Percentiles rank a stretch among this genome's conserved stretches.
Evolutionary conservation across 345 rosid genomes (phyloP).

Genomic region (Melastoma malabathricum): DNA sequence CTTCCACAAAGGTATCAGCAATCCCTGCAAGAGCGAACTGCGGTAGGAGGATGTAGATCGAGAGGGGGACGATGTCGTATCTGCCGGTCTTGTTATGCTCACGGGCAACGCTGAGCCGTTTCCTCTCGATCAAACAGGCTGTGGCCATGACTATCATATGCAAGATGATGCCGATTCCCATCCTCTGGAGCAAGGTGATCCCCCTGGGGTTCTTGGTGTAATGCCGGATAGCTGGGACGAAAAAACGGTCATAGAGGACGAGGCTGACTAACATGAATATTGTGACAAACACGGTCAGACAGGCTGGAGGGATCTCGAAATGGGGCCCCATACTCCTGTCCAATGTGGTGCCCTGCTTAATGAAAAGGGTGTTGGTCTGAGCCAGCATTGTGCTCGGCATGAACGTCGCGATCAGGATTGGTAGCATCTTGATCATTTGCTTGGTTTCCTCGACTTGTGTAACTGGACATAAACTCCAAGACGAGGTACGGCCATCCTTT

Average conservation of each 20-base stretch:
- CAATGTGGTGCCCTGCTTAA: constrained; percentile 53
- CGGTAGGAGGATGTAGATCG: constrained; percentile 49
- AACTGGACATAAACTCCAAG: constrained; percentile 45
- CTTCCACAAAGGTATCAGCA: constrained; percentile 52
- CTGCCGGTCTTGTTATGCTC: constrained; percentile 12
- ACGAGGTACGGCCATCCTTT: constrained; percentile 19
- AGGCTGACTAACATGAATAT: constrained; percentile 51
- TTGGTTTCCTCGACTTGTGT: constrained; percentile 63
- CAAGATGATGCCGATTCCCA: constrained; percentile 50
- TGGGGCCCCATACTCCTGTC: constrained; percentile 32
- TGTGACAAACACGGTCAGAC: constrained; percentile 48
- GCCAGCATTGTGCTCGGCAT: constrained; percentile 41
- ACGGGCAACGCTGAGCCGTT: constrained; percentile 38
- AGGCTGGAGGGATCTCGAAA: constrained; percentile 56
- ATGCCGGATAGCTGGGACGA: constrained; percentile 28
- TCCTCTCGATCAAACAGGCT: constrained; percentile 41
- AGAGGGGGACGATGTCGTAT: constrained; percentile 36
- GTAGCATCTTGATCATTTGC: constrained; percentile 52
- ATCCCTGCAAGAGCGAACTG: constrained; percentile 59
- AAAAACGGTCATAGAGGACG: constrained; percentile 33
- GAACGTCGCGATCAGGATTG: constrained; percentile 23
- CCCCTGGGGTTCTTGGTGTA: constrained; percentile 60
- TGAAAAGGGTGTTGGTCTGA: constrained; percentile 37
- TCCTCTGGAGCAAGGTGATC: constrained; percentile 65
- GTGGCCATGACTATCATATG: constrained; percentile 36